Percentiles rank a stretch among this genome's conserved stretches.
Evolutionary conservation across 306 rosid genomes (phyloP).

Genomic region (Carpinus viminea): DNA sequence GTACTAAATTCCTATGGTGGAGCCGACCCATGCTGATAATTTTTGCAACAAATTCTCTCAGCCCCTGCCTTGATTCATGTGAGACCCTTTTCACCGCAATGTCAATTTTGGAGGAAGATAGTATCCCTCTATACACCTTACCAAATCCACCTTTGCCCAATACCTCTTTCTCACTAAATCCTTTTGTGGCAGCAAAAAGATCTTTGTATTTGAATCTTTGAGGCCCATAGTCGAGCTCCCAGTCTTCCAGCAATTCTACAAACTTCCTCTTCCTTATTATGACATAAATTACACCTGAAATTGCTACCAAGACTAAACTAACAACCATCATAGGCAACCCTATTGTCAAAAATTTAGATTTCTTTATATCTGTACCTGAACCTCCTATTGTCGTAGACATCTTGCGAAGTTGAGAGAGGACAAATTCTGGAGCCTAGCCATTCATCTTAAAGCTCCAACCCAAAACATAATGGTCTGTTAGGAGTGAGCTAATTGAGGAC

Average conservation of each 20-base stretch:
- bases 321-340: constrained; percentile 23
- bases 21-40: constrained; percentile 34
- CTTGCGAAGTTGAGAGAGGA: constrained; percentile 39
- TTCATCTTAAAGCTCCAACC: too few species aligned
- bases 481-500: too few species aligned
- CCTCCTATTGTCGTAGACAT: constrained; percentile 29
- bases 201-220: constrained; percentile 42
- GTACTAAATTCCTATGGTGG: constrained; percentile 33
- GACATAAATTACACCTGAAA: constrained; percentile 20
- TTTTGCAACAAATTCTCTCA: constrained; percentile 40
- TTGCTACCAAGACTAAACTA: constrained; percentile 1
- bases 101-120: constrained; percentile 20
- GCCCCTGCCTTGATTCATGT: constrained; percentile 40
- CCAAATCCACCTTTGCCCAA: constrained; percentile 22
- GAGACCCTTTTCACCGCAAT: constrained; percentile 39
- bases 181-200: constrained; percentile 36
- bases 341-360: constrained; percentile 19
- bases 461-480: too few species aligned
- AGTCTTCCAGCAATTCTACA: constrained; percentile 36
- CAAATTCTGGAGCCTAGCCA: too few species aligned
- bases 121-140: constrained; percentile 26
- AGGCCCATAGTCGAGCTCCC: constrained; percentile 46
- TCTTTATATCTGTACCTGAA: not conserved
- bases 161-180: constrained; percentile 36
- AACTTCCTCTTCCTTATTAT: constrained; percentile 29